Evolutionary conservation across 1,284 basidiomycete species (phyloP), one percentile per base, ranked within the genome.

Genomic region (Rhodofomes roseus): DNA sequence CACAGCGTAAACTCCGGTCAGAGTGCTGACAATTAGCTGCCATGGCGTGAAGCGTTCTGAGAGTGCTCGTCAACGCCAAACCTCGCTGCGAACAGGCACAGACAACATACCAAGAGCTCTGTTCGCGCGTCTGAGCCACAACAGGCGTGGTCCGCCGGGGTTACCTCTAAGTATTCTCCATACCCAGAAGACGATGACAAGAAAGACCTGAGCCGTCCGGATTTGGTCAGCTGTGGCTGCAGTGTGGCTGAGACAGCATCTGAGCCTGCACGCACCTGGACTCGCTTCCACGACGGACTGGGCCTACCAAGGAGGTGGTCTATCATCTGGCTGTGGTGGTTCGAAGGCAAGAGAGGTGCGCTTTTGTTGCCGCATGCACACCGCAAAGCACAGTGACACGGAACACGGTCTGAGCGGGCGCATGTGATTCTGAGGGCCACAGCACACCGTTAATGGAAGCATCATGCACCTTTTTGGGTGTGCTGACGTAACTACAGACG

Each of bases 31-130:
- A 56, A 98, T 84, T 65, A 98, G 82, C 71, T 99, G 96, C 89
- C 95, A 99, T 22, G 96, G 96, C 0, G 95, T 92, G 76, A 94
- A 97, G 27, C 86, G 85, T 68, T 82, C 93, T 96, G 55, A 34
- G 60, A 25, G 41, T 52, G 20, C 53, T 29, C 54, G 18, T 16
- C 44, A 25, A 40, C 43, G 44, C 54, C 52, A 29, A 8, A 1
- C 25, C 27, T 31, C 22, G 27, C 27, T 36, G 11, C 2, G 7
- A 25, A 59, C 14, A 60, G 23, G 41, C 29, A 23, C 41, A 54
- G 57, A 60, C 37, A 8, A 74, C 87, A 58, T 68, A 93, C 90
- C 74, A 23, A 93, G 78, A 4, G 70, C 65, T 66, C 79, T 79
- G 68, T 92, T 93, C 8, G 82, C 66, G 43, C 74, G 74, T 51